Base-by-base conservation (phyloP, 1,284 basidiomycete species). In the Xerocomus nothofagi region DNA sequence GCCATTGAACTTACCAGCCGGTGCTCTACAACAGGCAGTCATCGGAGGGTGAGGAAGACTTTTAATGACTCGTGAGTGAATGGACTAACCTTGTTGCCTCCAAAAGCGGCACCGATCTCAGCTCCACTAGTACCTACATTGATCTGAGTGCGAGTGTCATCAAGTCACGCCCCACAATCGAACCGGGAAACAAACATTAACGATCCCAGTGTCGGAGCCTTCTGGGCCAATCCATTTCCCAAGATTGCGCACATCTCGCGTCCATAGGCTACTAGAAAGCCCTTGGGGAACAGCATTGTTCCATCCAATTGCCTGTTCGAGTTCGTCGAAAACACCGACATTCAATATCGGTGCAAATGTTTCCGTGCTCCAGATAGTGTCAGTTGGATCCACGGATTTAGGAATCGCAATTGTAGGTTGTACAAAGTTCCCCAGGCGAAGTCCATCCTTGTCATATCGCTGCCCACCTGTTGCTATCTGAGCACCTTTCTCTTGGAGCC, bases 201-300 rank as follows among this genome's bases (percentile, higher is more conserved):
- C 92, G 58, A 91, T 93, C 15, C 92, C 92, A 47, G 88, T 77
- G 66, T 94, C 92, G 33, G 86, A 89, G 36, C 93, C 93, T 55
- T 79, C 77, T 33, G 91, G 88, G n/a, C 93, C 91, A 58, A 94
- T 86, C 91, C 93, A 96, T 71, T 84, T 88, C 49, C 93, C 91
- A 51, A 96, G 74, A 59, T 86, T 84, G 53, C 87, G 75, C 44
- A 96, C 63, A 63, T 92, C 87, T 39, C 82, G 81, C 45, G 94
- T 97, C 86, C 95, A 98, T 9, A 98, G 74, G 55, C 90, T 89
- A 59, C 88, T 91, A 33, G 91, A 94, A 45, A 98, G 73, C 17
- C 94, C 88, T 86, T 87, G 94, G 9, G 90, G 89, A 24, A 98
- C 95, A 24, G 79, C 77, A 70, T 98, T 98, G 71, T 98, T 98